Base-by-base conservation (phyloP, 768 basidiomycete genomes). In the Amanita subjunquillea region DNA sequence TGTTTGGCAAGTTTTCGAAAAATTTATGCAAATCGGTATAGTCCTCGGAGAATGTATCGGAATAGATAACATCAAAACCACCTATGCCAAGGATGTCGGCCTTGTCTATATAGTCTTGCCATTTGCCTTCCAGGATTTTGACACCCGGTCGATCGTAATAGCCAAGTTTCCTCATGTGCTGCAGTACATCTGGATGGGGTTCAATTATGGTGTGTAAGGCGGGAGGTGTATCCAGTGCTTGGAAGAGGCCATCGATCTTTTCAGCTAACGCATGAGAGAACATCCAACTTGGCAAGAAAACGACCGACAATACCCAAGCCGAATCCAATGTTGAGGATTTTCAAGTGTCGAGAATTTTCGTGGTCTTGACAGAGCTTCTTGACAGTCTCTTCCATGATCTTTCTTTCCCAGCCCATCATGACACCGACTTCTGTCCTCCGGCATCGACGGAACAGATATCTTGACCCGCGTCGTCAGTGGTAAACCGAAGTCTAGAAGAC, bases 381-480 rank as follows among this genome's bases (percentile, higher is more conserved):
- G 17, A 91, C 92, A 4, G 93, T 95, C 60, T 81, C 75, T 54
- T 72, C 65, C 96, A 98, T 98, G 60, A 98, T 90, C 6, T 69
- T 76, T 42, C 70, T 68, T 66, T 99, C 96, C 96, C 96, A 99
- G 1, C 93, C 91, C 96, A 99, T 99, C 96, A 99, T 99, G 4
- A 99, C 95, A 10, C 92, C 91, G n/a, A 94, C 79, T 54, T 92
- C 57, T 85, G 84, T 27, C 80, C 81, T 12, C 72, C 77, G 2
- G 77, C 71, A 54, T 75, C 68, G 49, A 91, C 62, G 48, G 89
- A 67, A 56, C 93, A 96, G 20, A 96, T 78, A 47, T 91, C 86
- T 65, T 93, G 91, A 2, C 87, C 91, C 34, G 77, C 65, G 30
- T 75, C 70, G 62, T 95, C 92, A 32, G 67, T 72, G 8, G 73